Evolutionary conservation across 1,284 basidiomycete species (phyloP).

Genomic region (Trichosporon sp.): DNA sequence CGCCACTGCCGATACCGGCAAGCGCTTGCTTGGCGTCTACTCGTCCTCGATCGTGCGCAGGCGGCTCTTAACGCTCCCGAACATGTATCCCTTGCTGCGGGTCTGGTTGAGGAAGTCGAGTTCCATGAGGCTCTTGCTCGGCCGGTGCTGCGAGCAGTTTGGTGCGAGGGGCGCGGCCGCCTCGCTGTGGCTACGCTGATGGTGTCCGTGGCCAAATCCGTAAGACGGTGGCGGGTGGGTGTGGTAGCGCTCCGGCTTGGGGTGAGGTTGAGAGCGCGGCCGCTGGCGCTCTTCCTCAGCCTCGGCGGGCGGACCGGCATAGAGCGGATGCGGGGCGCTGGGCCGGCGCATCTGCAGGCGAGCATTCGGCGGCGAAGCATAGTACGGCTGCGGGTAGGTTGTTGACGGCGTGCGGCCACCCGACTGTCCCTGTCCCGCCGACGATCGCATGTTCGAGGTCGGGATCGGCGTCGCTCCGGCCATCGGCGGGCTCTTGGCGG

Average conservation of each 20-base stretch:
- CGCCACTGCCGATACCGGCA: too few species aligned
- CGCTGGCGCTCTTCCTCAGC: not conserved
- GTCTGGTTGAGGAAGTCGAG: conserved; percentile 3
- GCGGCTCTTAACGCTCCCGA: conserved; percentile 1
- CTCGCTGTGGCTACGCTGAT: not conserved
- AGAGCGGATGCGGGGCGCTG: not conserved
- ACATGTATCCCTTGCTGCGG: conserved; percentile 1
- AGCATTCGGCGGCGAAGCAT: not conserved
- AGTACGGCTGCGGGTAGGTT: not conserved
- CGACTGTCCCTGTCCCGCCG: not conserved
- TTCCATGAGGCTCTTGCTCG: not conserved
- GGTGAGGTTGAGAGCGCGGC: not conserved
- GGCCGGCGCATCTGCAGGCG: not conserved
- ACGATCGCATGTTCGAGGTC: not conserved
- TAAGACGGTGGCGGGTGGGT: not conserved
- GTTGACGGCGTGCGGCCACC: not conserved
- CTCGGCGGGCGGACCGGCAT: not conserved
- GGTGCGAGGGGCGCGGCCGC: not conserved
- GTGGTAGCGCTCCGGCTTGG: not conserved
- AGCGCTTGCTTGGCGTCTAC: too few species aligned
- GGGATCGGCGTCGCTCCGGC: not conserved
- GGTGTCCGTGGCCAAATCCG: not conserved
- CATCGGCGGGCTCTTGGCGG: not conserved
- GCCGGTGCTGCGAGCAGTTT: not conserved
- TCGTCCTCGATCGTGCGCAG: conserved; percentile 1